These are phyloP conservation scores for Solanum tarapatanum DNA, from an alignment of 257 asterid species.

Conservation along the genomic window DNA sequence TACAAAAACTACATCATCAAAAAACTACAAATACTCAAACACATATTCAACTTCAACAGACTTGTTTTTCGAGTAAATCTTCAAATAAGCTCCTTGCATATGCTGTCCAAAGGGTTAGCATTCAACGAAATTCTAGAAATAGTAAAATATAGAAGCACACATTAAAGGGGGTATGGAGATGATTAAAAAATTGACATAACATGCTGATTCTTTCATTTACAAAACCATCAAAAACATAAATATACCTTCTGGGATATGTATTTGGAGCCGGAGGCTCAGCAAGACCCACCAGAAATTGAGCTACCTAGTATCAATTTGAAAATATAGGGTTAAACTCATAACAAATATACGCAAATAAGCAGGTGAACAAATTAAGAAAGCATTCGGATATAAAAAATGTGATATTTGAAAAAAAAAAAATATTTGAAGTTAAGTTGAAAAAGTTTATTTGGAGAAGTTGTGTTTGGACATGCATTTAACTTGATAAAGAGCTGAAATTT, in stretches of 20 bases:
- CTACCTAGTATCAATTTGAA: slow-evolving; percentile 38
- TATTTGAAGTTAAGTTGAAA: background rate
- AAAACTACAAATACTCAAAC: background rate
- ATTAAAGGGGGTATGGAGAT: background rate
- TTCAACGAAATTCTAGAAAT: background rate
- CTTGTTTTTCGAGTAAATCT: background rate
- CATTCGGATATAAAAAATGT: background rate
- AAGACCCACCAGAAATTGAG: slow-evolving; percentile 88
- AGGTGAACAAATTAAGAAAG: slow-evolving; percentile 4
- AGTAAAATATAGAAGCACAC: background rate
- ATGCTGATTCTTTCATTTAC: background rate
- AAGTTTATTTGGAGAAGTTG: background rate
- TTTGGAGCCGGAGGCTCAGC: slow-evolving; percentile 73
- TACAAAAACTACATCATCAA: background rate
- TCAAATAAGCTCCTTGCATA: background rate
- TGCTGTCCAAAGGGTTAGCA: background rate
- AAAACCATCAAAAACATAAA: background rate
- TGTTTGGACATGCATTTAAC: background rate
- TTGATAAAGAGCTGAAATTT: background rate
- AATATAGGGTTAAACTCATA: background rate
- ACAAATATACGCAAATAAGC: slow-evolving; percentile 2
- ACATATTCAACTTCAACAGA: background rate
- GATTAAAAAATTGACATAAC: background rate
- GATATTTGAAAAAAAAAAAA: background rate
- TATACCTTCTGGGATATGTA: slow-evolving; percentile 70